phyloP scores from a whole-genome alignment of 805 yeast species.

The Ogataea thermomethanolica region DNA sequence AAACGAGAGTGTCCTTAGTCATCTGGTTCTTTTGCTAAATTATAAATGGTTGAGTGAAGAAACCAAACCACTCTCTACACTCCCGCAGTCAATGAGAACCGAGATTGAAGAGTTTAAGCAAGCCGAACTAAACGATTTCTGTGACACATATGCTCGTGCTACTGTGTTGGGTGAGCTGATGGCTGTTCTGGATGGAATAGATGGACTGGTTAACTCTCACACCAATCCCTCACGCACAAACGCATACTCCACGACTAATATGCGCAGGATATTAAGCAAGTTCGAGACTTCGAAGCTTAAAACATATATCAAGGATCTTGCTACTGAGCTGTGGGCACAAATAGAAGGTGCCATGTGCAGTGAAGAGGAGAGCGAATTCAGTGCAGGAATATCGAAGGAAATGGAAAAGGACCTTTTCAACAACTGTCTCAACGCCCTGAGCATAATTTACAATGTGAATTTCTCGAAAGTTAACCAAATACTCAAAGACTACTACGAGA shows the following conservation, averaged over 20 bases:
- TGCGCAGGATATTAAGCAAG: conserved; percentile 53
- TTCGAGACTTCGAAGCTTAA: conserved; percentile 60
- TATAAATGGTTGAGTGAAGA: conserved; percentile 49
- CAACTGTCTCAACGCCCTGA: conserved; percentile 68
- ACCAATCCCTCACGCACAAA: conserved; percentile 55
- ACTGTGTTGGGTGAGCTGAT: conserved; percentile 64
- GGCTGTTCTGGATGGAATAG: conserved; percentile 62
- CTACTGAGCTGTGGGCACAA: conserved; percentile 54
- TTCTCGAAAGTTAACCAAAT: conserved; percentile 53
- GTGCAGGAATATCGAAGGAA: conserved; percentile 30
- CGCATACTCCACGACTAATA: conserved; percentile 57
- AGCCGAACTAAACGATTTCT: conserved; percentile 40
- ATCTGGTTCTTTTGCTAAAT: conserved; percentile 49
- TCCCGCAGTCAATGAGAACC: conserved; percentile 22
- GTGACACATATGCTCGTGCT: conserved; percentile 41
- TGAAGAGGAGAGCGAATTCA: conserved; percentile 27
- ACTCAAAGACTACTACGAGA: conserved; percentile 51
- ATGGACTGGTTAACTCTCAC: conserved; percentile 42
- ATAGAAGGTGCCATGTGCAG: conserved; percentile 29
- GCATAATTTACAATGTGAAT: conserved; percentile 53
- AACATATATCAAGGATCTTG: conserved; percentile 50
- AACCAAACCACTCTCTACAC: conserved; percentile 26
- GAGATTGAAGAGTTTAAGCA: conserved; percentile 31
- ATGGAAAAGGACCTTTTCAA: conserved; percentile 54
- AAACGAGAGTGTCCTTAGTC: conserved; percentile 13